Base-by-base conservation (phyloP, 345 rosid genomes). In the Populus simonii region DNA sequence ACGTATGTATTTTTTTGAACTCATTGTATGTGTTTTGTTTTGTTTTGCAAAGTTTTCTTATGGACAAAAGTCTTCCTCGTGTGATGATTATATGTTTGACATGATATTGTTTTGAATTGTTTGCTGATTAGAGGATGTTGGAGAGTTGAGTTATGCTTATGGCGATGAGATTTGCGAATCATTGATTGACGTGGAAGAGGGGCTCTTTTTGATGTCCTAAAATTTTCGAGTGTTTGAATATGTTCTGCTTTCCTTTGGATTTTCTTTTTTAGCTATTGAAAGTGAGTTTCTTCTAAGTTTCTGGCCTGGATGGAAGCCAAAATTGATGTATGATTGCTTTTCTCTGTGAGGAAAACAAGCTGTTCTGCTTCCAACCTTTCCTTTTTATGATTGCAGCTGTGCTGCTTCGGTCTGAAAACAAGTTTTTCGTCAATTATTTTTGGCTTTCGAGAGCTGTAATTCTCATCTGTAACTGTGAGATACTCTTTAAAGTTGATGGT, bases 231-330 rank as follows among this genome's bases (percentile, higher is more conserved):
- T 36, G 25, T 41, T 69, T 38, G 39, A 25, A n/a, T 57, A 15
- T 27, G n/a, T 31, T 31, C 23, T 59, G 23, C 16, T 22, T 17
- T 62, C 17, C 35, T 49, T 51, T 25, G 18, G 29, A 25, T 76
- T 66, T 71, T 39, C 51, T 27, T 27, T 73, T 12, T 39, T 12
- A 36, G 36, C 68, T 27, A 12, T 61, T 63, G 35, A 63, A 53
- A 13, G 22, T 47, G 39, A 20, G 43, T 47, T 68, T 43, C 68
- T 33, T 33, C 35, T 7, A 25, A 25, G n/a, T 82, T 76, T 74
- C 76, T 57, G 27, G 59, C 18, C 73, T 45, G 7, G 29, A 51
- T 78, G 66, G 65, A 78, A 69, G n/a, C 27, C 11, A 69, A 68
- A 36, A 22, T 53, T 43, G 27, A n/a, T 35, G 8, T 25, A 53